These are phyloP conservation scores for Dothideomycetes sp. DNA, from an alignment of 2,329 filamentous ascomycete species.

Conservation along the genomic window DNA sequence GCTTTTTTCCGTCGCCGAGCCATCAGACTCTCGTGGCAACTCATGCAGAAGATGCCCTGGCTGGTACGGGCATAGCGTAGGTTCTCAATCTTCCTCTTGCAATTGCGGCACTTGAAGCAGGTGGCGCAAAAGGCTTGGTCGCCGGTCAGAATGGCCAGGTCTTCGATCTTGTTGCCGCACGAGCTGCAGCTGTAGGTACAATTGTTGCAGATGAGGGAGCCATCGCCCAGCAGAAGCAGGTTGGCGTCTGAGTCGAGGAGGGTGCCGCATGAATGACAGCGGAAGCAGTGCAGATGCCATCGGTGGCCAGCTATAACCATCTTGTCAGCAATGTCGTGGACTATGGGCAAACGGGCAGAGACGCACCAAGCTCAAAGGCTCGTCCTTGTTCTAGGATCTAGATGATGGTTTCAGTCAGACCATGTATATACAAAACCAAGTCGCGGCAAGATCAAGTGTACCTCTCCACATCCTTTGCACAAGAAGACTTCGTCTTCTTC, in stretches of 20 bases:
- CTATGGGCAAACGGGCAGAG: slow-evolving; percentile 14
- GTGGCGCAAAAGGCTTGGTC: slow-evolving; percentile 97
- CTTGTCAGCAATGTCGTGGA: slow-evolving; percentile 26
- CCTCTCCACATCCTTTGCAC: slow-evolving; percentile 89
- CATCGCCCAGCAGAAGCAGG: slow-evolving; percentile 90
- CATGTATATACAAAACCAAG: neutral
- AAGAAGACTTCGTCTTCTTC: slow-evolving; percentile 71
- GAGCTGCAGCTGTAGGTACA: slow-evolving; percentile 98
- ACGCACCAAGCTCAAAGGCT: slow-evolving; percentile 87
- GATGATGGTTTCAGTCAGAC: slow-evolving; percentile 13
- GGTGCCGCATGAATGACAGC: slow-evolving; percentile 90
- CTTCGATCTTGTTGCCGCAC: slow-evolving; percentile 95
- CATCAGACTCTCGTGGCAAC: slow-evolving; percentile 95
- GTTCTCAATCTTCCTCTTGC: slow-evolving; percentile 98
- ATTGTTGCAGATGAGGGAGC: slow-evolving; percentile 97
- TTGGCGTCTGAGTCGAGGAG: slow-evolving; percentile 97
- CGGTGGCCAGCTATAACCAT: slow-evolving; percentile 67
- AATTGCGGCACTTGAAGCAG: slow-evolving; percentile 95
- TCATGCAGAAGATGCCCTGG: slow-evolving; percentile 99
- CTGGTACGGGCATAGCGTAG: slow-evolving; percentile 94
- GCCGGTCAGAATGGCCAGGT: slow-evolving; percentile 91
- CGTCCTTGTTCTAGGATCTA: slow-evolving; percentile 98
- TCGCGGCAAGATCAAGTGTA: slow-evolving; percentile 31
- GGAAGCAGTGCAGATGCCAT: slow-evolving; percentile 99
- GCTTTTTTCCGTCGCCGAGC: slow-evolving; percentile 80